phyloP scores from a whole-genome alignment of 2,329 filamentous ascomycete genomes.

The Aspergillus ochraceus region DNA sequence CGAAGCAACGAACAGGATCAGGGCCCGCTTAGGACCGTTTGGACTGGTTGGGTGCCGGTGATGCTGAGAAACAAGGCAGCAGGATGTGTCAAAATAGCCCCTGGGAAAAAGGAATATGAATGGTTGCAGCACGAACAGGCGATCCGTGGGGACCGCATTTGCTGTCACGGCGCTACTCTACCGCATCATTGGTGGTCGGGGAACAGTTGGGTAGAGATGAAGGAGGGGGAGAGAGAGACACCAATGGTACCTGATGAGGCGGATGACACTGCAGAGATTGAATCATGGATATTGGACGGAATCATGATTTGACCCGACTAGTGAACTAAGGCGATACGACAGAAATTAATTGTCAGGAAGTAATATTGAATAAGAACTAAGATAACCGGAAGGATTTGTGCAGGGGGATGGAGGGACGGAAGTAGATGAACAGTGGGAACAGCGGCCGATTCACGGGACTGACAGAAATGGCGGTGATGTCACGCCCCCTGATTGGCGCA shows the following conservation, averaged over 20 bases:
- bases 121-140: conserved; percentile 13
- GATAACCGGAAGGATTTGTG: background rate
- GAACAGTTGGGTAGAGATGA: background rate
- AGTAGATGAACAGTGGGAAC: background rate
- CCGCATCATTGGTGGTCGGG: background rate
- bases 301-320: background rate
- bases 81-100: conserved; percentile 9
- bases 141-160: conserved; percentile 21
- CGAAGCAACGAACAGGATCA: conserved; percentile 24
- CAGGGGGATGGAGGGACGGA: background rate
- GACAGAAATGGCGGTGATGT: conserved; percentile 33
- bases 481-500: conserved; percentile 25
- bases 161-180: conserved; percentile 3
- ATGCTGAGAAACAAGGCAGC: conserved; percentile 20
- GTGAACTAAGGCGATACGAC: background rate
- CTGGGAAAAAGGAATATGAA: conserved; percentile 8
- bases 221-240: background rate
- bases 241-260: background rate
- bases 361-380: background rate
- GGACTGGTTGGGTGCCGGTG: conserved; percentile 20
- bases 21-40: conserved; percentile 8
- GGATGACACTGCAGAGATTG: background rate
- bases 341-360: too few species aligned
- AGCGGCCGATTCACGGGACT: too few species aligned
- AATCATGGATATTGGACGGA: background rate